Percentiles rank a stretch among this genome's conserved stretches.
phyloP scores from a whole-genome alignment of 345 rosid genomes.

The Boechera stricta region DNA sequence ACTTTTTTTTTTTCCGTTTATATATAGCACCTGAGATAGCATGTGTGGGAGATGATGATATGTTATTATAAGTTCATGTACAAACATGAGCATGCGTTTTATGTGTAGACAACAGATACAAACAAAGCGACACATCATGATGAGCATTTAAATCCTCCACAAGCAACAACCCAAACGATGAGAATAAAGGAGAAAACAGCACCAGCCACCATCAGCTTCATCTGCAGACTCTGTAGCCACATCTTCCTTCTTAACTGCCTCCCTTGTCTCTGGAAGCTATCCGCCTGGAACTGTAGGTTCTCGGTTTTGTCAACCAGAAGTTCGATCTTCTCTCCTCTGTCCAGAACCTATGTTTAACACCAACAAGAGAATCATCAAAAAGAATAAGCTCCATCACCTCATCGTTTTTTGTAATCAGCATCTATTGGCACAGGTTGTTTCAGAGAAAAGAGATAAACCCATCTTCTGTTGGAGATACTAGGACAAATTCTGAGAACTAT shows the following conservation, averaged over 20 bases:
- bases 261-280: constrained; percentile 97
- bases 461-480: neutral
- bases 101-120: constrained; percentile 20
- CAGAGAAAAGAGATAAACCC: neutral
- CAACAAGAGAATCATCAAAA: neutral
- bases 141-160: constrained; percentile 79
- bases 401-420: neutral
- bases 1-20: too few species aligned
- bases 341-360: constrained; percentile 66
- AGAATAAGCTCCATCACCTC: neutral
- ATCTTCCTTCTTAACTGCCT: constrained; percentile 90
- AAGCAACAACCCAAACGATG: constrained; percentile 71
- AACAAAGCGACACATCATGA: constrained; percentile 35
- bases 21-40: too few species aligned
- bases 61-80: too few species aligned
- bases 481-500: neutral
- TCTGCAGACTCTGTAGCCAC: constrained; percentile 91
- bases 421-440: neutral
- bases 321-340: constrained; percentile 94
- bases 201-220: constrained; percentile 89
- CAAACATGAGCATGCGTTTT: constrained; percentile 36
- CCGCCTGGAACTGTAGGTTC: constrained; percentile 94
- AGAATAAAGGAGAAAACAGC: constrained; percentile 58
- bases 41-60: too few species aligned
- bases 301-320: constrained; percentile 93